Base-by-base conservation (phyloP, 805 yeast genomes). In the Cyberlindnera euphorbiiphila region DNA sequence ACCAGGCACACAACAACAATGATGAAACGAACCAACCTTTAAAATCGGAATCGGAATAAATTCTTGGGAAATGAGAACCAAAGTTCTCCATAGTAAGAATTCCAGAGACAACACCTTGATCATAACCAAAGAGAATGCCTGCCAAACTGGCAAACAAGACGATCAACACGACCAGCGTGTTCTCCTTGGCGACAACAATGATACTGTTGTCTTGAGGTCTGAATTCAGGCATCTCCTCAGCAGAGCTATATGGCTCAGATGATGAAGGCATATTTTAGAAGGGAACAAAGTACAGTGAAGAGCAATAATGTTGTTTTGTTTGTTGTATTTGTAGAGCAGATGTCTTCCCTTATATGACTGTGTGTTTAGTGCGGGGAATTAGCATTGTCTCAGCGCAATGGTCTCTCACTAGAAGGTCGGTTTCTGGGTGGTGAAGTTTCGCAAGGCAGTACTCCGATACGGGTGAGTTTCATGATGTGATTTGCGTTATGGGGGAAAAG, bases 1-100 rank as follows among this genome's bases (percentile, higher is more conserved):
- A 69, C 49, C 68, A 69, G 2, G 73, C 72, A 4, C 72, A 29
- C 3, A 33, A 14, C 17, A 38, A 34, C n/a, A 38, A 12, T 11
- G 37, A 29, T 5, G 37, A 25, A 6, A 38, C 37, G 15, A 38
- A 38, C 42, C 37, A 38, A 25, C 42, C 42, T 38, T 34, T 38
- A 25, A 19, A 33, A 18, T 29, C 34, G 12, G 24, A n/a, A 22
- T 38, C 37, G 6, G 23, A 4, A 12, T 33, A 38, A 20, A 38
- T 34, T 13, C 35, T 29, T 15, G 42, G 42, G 25, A 38, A 38
- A 10, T 28, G 28, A 8, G 42, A 26, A n/a, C 42, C 42, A 33
- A 38, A 38, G 10, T 23, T 21, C 19, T 33, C 32, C 25, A 28
- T 32, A 9, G 30, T 25, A 9, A 14, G 11, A 7, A 33, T 15